Base-by-base conservation (phyloP, 805 yeast species). In the Candida insectalens region DNA sequence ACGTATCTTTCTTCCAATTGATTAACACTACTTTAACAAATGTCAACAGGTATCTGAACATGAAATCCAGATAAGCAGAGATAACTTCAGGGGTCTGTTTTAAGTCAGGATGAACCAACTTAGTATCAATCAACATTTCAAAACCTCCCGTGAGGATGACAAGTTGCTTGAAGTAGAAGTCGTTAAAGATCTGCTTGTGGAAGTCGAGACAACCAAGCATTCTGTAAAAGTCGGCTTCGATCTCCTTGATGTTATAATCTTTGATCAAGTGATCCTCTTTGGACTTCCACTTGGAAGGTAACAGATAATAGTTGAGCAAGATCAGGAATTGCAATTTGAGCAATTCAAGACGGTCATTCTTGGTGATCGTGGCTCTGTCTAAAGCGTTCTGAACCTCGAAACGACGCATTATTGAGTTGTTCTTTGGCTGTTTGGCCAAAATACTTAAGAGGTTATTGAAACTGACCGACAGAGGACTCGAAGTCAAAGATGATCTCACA, bases 401-500 rank as follows among this genome's bases (percentile, higher is more conserved):
- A 27, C 46, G 48, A 27, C 47, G 44, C 34, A 51, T 35, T 16
- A 54, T 41, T 6, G 51, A 43, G 35, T 46, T 51, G 34, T 32
- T 47, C 36, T 49, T 57, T 40, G 51, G 63, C 41, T 49, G 56
- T 49, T 43, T 65, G 33, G 51, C 63, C 27, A 49, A 57, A 29
- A 46, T 43, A 22, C 56, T 55, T 3, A 62, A 46, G 40, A 76
- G 56, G 45, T 73, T 75, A 20, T 53, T 50, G 12, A 64, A 46
- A 0, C 79, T 80, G 15, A 71, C 55, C 14, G 55, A 53, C 32
- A 62, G 61, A 16, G 72, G 67, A 20, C 67, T 59, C 37, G 78
- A 64, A 10, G 83, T 68, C 41, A 70, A 60, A 15, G 67, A 63
- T 3, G 82, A 72, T 42, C 83, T 59, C 30, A 71, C 57, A 34